Percentiles rank a stretch among this genome's conserved stretches.
Conservation (phyloP, 192 early-diverging fungal genomes). For the Chytriomyces sp. region DNA sequence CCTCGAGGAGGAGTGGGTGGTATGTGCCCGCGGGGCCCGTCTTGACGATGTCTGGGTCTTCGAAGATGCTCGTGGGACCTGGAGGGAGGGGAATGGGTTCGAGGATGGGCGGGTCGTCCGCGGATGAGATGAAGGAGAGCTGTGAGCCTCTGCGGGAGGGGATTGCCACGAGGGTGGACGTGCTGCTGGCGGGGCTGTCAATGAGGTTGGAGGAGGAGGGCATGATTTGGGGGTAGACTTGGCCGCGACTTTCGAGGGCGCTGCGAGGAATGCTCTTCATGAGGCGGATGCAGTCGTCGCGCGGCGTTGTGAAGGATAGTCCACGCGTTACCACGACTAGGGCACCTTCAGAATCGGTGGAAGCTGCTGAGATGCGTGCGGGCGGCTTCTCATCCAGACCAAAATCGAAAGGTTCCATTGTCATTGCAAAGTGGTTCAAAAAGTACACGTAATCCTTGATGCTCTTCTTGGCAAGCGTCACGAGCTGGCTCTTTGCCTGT, state of each 20-base stretch:
- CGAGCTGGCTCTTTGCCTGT: neutral
- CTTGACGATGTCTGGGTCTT: constrained; percentile 1
- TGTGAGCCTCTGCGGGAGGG: neutral
- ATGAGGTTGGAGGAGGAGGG: neutral
- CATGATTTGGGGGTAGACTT: no score
- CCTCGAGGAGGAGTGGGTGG: constrained; percentile 45
- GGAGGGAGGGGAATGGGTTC: neutral
- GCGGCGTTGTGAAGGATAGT: neutral
- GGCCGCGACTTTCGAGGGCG: neutral
- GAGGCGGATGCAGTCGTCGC: neutral
- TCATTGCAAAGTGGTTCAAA: constrained; percentile 30
- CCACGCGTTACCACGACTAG: constrained; percentile 3
- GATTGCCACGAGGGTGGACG: neutral
- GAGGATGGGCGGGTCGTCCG: no score
- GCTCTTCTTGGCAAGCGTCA: constrained; percentile 25
- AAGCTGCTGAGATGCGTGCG: neutral
- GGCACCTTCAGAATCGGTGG: neutral
- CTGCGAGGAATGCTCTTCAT: constrained; percentile 20
- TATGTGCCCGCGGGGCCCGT: constrained; percentile 38
- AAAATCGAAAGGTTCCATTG: constrained; percentile 29
- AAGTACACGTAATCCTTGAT: constrained; percentile 44
- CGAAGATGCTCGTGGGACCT: constrained; percentile 1
- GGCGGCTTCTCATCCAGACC: neutral
- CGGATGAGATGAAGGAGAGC: neutral
- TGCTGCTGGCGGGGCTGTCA: neutral